phyloP scores from a whole-genome alignment of 108 stramenopile genomes.

The Nannochloropsis salina region DNA sequence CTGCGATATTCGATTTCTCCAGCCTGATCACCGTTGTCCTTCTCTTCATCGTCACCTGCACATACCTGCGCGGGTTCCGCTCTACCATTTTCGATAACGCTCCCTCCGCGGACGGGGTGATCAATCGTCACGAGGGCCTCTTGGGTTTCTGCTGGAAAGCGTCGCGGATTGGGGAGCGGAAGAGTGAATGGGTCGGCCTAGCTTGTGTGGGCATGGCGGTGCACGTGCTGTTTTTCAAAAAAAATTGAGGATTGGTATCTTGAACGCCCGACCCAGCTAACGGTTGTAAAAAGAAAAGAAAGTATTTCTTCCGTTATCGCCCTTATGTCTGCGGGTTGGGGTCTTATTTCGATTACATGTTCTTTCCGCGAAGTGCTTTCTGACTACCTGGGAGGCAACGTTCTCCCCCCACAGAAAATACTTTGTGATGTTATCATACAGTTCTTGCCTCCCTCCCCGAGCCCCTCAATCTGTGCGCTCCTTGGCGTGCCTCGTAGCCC shows the following conservation, averaged over 20 bases:
- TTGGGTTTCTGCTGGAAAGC: conserved; percentile 54
- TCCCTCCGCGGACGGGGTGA: conserved; percentile 22
- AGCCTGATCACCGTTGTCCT: conserved; percentile 81
- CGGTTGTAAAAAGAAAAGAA: neutral
- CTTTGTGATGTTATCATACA: no score
- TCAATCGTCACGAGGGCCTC: conserved; percentile 21
- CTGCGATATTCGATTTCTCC: conserved; percentile 86
- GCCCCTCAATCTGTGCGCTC: conserved; percentile 4
- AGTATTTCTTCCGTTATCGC: neutral
- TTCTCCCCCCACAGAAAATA: neutral
- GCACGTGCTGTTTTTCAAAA: conserved; percentile 48
- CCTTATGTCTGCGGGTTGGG: conserved; percentile 1
- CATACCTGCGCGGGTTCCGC: conserved; percentile 78
- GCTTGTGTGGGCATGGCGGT: conserved; percentile 53
- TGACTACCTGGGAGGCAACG: neutral
- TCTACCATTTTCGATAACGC: conserved; percentile 70
- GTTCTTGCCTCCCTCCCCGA: neutral
- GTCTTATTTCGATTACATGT: neutral
- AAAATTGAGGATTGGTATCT: neutral
- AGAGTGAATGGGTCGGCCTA: conserved; percentile 50
- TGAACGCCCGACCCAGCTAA: neutral
- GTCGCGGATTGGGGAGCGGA: conserved; percentile 53
- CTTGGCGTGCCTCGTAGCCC: neutral
- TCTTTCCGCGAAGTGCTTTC: neutral
- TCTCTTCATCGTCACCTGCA: conserved; percentile 82